Conservation (phyloP, 768 basidiomycete genomes). For the Kwoniella botswanensis region DNA sequence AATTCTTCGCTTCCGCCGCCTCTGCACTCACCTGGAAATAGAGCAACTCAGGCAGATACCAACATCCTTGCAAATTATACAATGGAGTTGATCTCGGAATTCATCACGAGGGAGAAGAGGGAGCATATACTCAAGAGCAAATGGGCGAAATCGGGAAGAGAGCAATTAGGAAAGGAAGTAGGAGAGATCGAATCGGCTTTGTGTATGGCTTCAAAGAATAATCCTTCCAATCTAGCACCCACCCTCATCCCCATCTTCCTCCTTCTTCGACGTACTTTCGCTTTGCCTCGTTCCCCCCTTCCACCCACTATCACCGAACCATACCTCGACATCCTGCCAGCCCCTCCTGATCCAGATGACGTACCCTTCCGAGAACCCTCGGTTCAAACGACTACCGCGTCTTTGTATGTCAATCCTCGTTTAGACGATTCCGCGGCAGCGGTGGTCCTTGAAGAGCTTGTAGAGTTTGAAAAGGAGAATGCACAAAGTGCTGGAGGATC, state of each 20-base stretch:
- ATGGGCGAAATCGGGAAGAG: slow-evolving; percentile 55
- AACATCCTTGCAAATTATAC: slow-evolving; percentile 45
- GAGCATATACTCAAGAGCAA: slow-evolving; percentile 53
- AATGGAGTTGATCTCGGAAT: slow-evolving; percentile 54
- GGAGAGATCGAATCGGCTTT: slow-evolving; percentile 53
- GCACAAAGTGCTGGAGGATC: slow-evolving; percentile 29
- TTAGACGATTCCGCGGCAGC: slow-evolving; percentile 38
- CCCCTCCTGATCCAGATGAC: slow-evolving; percentile 48
- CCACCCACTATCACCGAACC: slow-evolving; percentile 40
- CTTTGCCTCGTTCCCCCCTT: slow-evolving; percentile 38
- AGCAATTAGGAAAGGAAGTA: slow-evolving; percentile 52
- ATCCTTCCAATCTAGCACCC: slow-evolving; percentile 27
- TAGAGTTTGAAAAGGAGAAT: slow-evolving; percentile 50
- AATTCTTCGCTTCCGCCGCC: slow-evolving; percentile 27
- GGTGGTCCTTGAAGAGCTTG: slow-evolving; percentile 46
- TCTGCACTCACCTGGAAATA: slow-evolving; percentile 1
- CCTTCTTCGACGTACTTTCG: slow-evolving; percentile 40
- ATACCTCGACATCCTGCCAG: slow-evolving; percentile 45
- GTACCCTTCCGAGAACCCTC: slow-evolving; percentile 51
- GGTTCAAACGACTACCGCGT: slow-evolving; percentile 47
- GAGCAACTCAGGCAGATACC: slow-evolving; percentile 10
- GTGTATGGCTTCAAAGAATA: slow-evolving; percentile 31
- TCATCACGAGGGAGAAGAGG: slow-evolving; percentile 52
- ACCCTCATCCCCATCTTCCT: slow-evolving; percentile 44
- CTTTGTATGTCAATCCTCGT: slow-evolving; percentile 55